These are phyloP conservation scores for Plectranthus barbatus DNA, from an alignment of 257 asterid genomes.

Conservation along the genomic window DNA sequence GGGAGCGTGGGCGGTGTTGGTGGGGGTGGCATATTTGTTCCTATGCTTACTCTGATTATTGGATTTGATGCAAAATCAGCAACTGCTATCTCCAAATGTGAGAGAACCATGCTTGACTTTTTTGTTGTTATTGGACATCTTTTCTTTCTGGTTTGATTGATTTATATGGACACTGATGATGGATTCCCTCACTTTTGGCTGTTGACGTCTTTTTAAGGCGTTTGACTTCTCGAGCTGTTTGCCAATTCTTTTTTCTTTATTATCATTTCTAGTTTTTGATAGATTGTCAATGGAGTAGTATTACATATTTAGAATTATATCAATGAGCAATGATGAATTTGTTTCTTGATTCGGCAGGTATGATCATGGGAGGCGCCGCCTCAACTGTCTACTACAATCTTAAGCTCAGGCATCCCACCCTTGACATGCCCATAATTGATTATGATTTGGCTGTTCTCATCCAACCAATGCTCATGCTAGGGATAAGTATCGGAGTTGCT, in stretches of 20 bases:
- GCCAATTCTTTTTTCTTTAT: not conserved
- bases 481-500: constrained; percentile 91
- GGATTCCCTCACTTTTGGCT: not conserved
- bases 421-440: constrained; percentile 89
- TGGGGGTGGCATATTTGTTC: constrained; percentile 95
- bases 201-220: not conserved
- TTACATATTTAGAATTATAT: not conserved
- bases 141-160: not conserved
- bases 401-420: constrained; percentile 81
- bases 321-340: not conserved
- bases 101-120: constrained; percentile 15
- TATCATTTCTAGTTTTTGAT: not conserved
- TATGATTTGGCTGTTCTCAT: constrained; percentile 93
- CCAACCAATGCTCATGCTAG: constrained; percentile 98
- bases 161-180: not conserved
- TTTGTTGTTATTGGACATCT: not conserved
- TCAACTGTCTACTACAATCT: constrained; percentile 94
- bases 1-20: constrained; percentile 99
- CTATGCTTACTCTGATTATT: constrained; percentile 79
- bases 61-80: constrained; percentile 96
- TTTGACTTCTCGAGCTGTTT: not conserved
- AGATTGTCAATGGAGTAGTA: too few species aligned
- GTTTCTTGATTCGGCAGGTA: constrained; percentile 49
- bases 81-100: constrained; percentile 94
- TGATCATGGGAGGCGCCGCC: constrained; percentile 96